These are phyloP conservation scores for Candolleomyces eurysporus DNA, from an alignment of 768 basidiomycete genomes.

Conservation along the genomic window DNA sequence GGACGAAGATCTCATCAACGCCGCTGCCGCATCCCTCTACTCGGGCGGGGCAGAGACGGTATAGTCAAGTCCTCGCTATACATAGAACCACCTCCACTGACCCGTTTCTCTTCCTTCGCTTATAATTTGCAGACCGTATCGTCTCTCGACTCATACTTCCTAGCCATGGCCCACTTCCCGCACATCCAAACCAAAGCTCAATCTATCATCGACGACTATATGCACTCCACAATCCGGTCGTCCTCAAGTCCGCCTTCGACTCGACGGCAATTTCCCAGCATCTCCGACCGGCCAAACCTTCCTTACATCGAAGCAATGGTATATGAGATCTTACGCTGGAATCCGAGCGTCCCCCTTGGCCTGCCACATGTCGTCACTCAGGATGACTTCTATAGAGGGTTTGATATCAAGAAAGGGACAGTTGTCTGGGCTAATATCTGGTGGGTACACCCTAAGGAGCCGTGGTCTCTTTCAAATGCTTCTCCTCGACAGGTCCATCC, in stretches of 20 bases:
- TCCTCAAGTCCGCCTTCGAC: neutral
- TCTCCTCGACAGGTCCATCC: constrained; percentile 7
- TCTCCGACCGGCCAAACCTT: constrained; percentile 13
- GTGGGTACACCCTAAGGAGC: neutral
- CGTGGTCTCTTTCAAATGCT: neutral
- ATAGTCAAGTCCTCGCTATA: neutral
- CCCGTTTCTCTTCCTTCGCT: no score
- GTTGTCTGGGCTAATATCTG: constrained; percentile 7
- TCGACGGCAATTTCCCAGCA: neutral
- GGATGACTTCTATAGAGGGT: constrained; percentile 15
- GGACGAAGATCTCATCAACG: constrained; percentile 28
- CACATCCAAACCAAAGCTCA: constrained; percentile 16
- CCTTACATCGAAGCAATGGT: constrained; percentile 23
- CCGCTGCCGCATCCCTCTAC: constrained; percentile 27
- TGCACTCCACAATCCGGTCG: neutral
- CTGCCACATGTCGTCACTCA: constrained; percentile 12
- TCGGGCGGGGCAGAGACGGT: constrained; percentile 18
- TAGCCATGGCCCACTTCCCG: constrained; percentile 17
- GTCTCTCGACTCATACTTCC: constrained; percentile 12
- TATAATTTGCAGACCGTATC: no score
- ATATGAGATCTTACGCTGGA: constrained; percentile 22
- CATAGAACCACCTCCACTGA: neutral
- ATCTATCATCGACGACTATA: constrained; percentile 12
- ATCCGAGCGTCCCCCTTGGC: constrained; percentile 15
- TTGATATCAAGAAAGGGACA: constrained; percentile 12